Evolutionary conservation across 2,329 filamentous ascomycete species (phyloP).

Genomic region (Fusarium sp.): DNA sequence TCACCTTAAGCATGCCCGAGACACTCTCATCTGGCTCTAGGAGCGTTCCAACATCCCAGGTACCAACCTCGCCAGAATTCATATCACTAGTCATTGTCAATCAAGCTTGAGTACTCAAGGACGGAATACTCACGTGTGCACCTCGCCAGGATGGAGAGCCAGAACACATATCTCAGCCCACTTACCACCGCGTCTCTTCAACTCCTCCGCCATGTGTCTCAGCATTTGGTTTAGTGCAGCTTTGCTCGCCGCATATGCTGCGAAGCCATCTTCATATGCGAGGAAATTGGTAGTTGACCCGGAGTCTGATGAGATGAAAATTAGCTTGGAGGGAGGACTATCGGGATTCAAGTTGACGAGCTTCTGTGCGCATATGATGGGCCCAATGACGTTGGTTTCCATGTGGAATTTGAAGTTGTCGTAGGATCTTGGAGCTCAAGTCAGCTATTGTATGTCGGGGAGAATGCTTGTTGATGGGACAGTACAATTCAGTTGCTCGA

Average conservation of each 20-base stretch:
- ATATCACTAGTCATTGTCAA: rapidly evolving
- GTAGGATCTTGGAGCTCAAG: background rate
- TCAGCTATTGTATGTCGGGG: rapidly evolving
- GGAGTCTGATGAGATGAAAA: background rate
- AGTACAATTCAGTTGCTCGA: background rate
- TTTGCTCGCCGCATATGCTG: background rate
- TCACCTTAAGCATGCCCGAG: background rate
- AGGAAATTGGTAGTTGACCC: background rate
- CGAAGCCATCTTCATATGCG: background rate
- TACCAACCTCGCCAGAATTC: background rate
- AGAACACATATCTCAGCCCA: background rate
- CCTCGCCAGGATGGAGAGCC: background rate
- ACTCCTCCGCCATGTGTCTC: background rate
- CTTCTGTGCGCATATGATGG: background rate
- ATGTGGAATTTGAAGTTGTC: background rate
- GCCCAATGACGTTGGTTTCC: background rate
- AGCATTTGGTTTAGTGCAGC: background rate
- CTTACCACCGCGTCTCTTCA: background rate
- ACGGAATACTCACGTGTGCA: background rate
- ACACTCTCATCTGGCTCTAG: background rate
- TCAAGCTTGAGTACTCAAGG: rapidly evolving
- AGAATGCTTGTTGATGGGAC: rapidly evolving
- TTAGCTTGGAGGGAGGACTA: background rate
- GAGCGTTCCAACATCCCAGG: background rate
- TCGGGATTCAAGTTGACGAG: rapidly evolving